These are phyloP conservation scores for Aspergillus haitiensis DNA, from an alignment of 495 filamentous ascomycete species.

Conservation along the genomic window DNA sequence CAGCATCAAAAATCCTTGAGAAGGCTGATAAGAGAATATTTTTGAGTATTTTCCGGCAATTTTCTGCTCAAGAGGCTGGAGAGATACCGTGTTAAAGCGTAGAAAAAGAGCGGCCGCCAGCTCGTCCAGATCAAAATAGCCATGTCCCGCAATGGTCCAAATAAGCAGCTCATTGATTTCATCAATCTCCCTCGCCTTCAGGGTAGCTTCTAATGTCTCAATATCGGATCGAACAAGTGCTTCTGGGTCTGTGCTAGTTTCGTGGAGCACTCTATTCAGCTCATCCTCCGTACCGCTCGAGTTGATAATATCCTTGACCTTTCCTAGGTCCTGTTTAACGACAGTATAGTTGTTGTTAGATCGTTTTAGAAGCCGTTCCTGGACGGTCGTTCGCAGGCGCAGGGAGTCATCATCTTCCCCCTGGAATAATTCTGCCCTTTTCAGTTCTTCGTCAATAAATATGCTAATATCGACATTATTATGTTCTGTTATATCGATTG, in stretches of 20 bases:
- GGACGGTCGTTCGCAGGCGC: conserved; percentile 5
- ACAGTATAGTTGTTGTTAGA: conserved; percentile 15
- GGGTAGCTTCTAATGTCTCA: conserved; percentile 20
- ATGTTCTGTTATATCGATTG: conserved; percentile 15
- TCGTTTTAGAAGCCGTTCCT: conserved; percentile 12
- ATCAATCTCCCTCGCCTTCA: conserved; percentile 27
- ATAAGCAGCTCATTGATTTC: conserved; percentile 31
- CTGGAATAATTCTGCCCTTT: conserved; percentile 15
- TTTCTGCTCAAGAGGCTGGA: conserved; percentile 24
- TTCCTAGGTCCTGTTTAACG: conserved; percentile 17
- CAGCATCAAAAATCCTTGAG: conserved; percentile 2
- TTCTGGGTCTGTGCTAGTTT: conserved; percentile 22
- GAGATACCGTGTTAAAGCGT: conserved; percentile 22
- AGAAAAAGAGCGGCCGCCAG: conserved; percentile 25
- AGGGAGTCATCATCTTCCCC: conserved; percentile 14
- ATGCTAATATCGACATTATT: conserved; percentile 10
- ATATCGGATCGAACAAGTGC: conserved; percentile 19
- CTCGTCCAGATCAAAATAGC: conserved; percentile 14
- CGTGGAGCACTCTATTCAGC: conserved; percentile 21
- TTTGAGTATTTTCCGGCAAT: conserved; percentile 28
- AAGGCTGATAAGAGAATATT: conserved; percentile 17
- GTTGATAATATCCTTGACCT: conserved; percentile 24
- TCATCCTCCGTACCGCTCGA: conserved; percentile 29
- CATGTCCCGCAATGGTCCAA: conserved; percentile 25
- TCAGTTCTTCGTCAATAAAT: conserved; percentile 17